Base-by-base conservation (phyloP, 2,329 filamentous ascomycete genomes). In the Ascochyta rabiei region DNA sequence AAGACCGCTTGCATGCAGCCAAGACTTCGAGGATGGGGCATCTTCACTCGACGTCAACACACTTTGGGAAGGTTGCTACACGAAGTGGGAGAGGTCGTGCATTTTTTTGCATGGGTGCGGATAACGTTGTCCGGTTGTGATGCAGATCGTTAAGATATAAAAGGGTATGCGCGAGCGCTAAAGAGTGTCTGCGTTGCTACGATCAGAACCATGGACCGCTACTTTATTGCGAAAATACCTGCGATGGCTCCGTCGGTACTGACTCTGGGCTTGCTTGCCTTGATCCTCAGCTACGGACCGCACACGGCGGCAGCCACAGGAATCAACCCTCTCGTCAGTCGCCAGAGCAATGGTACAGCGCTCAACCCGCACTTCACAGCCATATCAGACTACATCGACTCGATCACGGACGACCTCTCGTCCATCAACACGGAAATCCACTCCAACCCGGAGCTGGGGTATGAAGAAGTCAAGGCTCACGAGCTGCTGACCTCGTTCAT, bases 371-470 rank as follows among this genome's bases (percentile, higher is more conserved):
- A 57, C 47, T 37, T 61, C 31, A 37, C 49, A 10, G 49, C 59
- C 3, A 61, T 61, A 8, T 59, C 56, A n/a, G 48, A 55, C 21
- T 61, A 59, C 33, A 28, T 61, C 19, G 59, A 61, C 33, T 59
- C 52, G 5, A 54, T 59, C 15, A 50, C 47, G 8, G 49, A 61
- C 7, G 41, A 60, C 3, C 64, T 84, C 13, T 79, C 80, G 68
- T 69, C 68, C 3, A 69, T 84, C 51, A 82, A 80, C 66, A 77
- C 80, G 35, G 77, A 77, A 51, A 81, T 84, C 16, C 80, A 82
- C 63, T 79, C 82, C 42, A 78, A 83, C 48, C 81, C 81, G 0
- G 81, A 83, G 59, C 68, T 82, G 0, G 77, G 75, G 0, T 82
- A 76, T 56, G 61, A 81, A 33, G 81, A 83, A 55, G 73, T 74